Evolutionary conservation across 2,329 filamentous ascomycete genomes (phyloP), one percentile per base, ranked within the genome.

Genomic region (Pestalotiopsis sp.): DNA sequence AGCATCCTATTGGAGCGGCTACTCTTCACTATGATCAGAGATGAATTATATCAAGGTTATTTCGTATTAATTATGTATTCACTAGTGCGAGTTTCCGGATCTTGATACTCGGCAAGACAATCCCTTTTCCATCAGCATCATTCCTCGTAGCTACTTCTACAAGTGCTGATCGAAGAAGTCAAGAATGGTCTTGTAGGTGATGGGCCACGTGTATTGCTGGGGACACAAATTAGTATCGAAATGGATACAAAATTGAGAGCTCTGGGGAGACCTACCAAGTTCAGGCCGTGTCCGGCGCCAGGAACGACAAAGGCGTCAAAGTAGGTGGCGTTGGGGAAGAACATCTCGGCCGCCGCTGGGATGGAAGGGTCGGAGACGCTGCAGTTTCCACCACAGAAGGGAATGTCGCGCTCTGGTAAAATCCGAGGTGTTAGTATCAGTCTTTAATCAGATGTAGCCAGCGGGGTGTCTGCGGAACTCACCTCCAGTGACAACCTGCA

Each of bases 381-480:
- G 78, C 88, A 91, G 77, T 91, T 85, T 31, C 88, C 87, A 2
- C 89, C 88, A 67, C 90, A 91, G 76, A 88, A 91, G 4, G 86
- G 84, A 9, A 85, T 68, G 64, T 89, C 85, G 11, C 76, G 75
- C 20, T 82, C 82, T 84, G n/a, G 12, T 13, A 45, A 6, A 31
- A 56, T 20, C 13, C 2, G 13, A 38, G 25, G n/a, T 20, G 20
- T 56, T 70, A 60, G 56, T 23, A 39, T n/a, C 4, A 17, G 14
- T 45, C 13, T 36, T 31, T 4, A 31, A 31, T 4, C 4, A 20
- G 12, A 25, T 9, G 13, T 1, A 45, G 11, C 64, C 7, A 9
- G 13, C 11, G 20, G 38, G 12, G 17, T 39, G 12, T 4, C 41
- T 6, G 39, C 23, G 39, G 9, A 20, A 70, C 80, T 76, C 69